Conservation (phyloP, 306 rosid genomes). For the Sphenostylis stenocarpa region DNA sequence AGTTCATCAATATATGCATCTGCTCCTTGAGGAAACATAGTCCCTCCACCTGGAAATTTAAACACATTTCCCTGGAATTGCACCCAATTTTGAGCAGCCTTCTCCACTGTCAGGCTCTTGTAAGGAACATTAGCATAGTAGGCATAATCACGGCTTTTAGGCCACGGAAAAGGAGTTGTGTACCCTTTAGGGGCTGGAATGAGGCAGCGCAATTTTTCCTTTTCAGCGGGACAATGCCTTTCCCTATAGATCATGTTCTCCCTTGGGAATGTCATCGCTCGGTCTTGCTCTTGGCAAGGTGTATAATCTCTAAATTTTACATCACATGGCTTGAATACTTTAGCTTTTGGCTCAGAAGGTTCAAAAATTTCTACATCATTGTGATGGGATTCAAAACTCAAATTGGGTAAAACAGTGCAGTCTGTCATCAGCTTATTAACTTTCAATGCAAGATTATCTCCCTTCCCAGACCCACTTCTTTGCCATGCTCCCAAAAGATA, state of each 20-base stretch:
- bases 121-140: slow-evolving; percentile 90
- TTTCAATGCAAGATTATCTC: slow-evolving; percentile 67
- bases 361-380: slow-evolving; percentile 49
- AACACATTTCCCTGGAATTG: slow-evolving; percentile 84
- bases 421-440: slow-evolving; percentile 62
- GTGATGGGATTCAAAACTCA: slow-evolving; percentile 87
- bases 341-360: slow-evolving; percentile 58
- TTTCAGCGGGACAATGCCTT: slow-evolving; percentile 87
- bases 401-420: slow-evolving; percentile 56
- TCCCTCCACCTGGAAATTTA: slow-evolving; percentile 98
- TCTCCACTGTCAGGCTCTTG: slow-evolving; percentile 85
- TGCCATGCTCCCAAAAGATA: slow-evolving; percentile 99
- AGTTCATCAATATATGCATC: slow-evolving; percentile 92
- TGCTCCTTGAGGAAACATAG: slow-evolving; percentile 96
- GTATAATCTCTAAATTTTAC: slow-evolving; percentile 68
- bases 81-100: slow-evolving; percentile 96
- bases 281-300: slow-evolving; percentile 98
- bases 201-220: slow-evolving; percentile 86
- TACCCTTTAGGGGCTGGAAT: slow-evolving; percentile 91
- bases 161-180: slow-evolving; percentile 89
- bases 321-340: slow-evolving; percentile 78
- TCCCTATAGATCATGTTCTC: slow-evolving; percentile 97
- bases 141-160: slow-evolving; percentile 90
- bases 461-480: slow-evolving; percentile 84
- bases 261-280: slow-evolving; percentile 93